Evolutionary conservation across 2,329 filamentous ascomycete genomes (phyloP), one percentile per base, ranked within the genome.

Genomic region (Aureobasidium sp.): DNA sequence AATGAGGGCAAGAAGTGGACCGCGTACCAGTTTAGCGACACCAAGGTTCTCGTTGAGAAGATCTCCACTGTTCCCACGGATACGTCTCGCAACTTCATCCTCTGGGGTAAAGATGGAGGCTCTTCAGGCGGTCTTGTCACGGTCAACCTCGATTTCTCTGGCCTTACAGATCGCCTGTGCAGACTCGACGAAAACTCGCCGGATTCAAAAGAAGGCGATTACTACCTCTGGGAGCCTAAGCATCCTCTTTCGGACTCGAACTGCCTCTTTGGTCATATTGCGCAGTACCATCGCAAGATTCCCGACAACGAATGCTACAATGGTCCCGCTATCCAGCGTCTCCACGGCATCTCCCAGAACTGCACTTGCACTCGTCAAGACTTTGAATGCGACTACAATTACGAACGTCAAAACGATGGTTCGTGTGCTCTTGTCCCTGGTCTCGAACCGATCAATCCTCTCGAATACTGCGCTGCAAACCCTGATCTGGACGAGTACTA

Each of bases 311-410:
- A 87, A 52, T 99, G 94, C 78, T 96, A 86, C 79, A 97, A 96
- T 69, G 86, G 88, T 57, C 82, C 83, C 72, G 83, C 82, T 65
- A 83, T 95, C 64, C 71, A 77, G 22, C 84, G 86, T 66, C 79
- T 93, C 29, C 87, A 92, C 74, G 82, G 82, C 66, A 86, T 90
- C 66, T 77, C 77, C 19, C 77, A 82, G 66, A 91, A 95, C 73
- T 99, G 94, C 79, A 81, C 83, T 63, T 99, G 94, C 76, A 89
- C 85, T 9, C 82, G 91, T 58, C 82, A 85, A 63, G 94, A 99
- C 75, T 99, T 87, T 72, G 94, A 99, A 81, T 99, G 94, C 76
- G 93, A 95, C 72, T 99, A 91, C 81, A 99, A 99, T 75, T 99
- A 85, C 74, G 87, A 97, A 72, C 84, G 89, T 50, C 84, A 89